Evolutionary conservation across 1,284 basidiomycete genomes (phyloP).

Genomic region (Boletus semigastroideus): DNA sequence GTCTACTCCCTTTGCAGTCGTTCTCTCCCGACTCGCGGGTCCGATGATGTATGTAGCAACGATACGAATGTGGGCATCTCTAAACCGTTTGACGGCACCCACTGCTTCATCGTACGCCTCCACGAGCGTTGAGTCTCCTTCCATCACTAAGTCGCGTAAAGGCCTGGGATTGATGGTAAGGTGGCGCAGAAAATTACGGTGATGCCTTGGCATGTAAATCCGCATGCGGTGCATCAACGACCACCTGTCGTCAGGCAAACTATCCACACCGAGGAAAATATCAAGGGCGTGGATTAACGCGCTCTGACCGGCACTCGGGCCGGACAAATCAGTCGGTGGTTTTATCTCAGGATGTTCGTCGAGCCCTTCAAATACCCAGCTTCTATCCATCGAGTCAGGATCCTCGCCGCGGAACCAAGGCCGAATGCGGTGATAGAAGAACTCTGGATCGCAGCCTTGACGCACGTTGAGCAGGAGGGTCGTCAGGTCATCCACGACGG

Average conservation of each 20-base stretch:
- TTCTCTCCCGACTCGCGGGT: constrained; percentile 49
- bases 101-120: constrained; percentile 78
- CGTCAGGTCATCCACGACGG: constrained; percentile 66
- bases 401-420: constrained; percentile 94
- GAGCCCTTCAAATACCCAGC: constrained; percentile 84
- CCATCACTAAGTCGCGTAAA: constrained; percentile 40
- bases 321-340: constrained; percentile 68
- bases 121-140: constrained; percentile 38
- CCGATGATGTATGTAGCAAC: constrained; percentile 84
- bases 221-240: constrained; percentile 82
- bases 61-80: constrained; percentile 87
- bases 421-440: constrained; percentile 84
- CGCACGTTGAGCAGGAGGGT: constrained; percentile 64
- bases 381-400: constrained; percentile 54
- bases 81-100: constrained; percentile 72
- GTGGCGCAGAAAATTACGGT: constrained; percentile 88
- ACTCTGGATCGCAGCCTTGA: constrained; percentile 72
- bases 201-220: constrained; percentile 88
- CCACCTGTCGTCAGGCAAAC: constrained; percentile 31
- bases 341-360: constrained; percentile 48
- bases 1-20: not conserved
- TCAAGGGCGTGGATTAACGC: constrained; percentile 88
- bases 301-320: constrained; percentile 91
- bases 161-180: constrained; percentile 64
- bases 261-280: constrained; percentile 85